phyloP scores from a whole-genome alignment of 2,329 filamentous ascomycete species.

The Sporothrix pallida region DNA sequence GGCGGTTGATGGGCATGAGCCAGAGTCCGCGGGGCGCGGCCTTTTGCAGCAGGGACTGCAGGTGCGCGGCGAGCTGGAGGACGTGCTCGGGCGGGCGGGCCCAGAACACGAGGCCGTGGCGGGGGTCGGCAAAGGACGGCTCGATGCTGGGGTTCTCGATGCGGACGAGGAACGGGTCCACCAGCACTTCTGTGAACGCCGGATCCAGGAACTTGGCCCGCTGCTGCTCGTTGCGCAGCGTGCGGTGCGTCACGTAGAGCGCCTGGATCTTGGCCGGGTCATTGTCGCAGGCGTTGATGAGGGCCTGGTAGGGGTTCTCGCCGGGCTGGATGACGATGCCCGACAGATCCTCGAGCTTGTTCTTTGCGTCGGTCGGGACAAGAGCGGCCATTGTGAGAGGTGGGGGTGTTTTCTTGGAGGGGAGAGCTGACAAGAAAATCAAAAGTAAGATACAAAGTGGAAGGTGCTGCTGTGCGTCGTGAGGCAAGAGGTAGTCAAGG shows the following conservation, averaged over 20 bases:
- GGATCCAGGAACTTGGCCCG: constrained; percentile 71
- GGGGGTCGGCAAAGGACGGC: constrained; percentile 73
- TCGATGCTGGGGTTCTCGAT: constrained; percentile 68
- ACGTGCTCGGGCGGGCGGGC: constrained; percentile 78
- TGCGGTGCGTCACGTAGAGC: constrained; percentile 76
- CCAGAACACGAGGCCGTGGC: constrained; percentile 89
- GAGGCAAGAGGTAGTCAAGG: background rate
- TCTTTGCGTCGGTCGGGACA: constrained; percentile 51
- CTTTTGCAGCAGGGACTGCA: constrained; percentile 70
- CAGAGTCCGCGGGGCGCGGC: constrained; percentile 69
- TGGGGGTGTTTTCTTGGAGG: background rate
- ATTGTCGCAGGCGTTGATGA: constrained; percentile 71
- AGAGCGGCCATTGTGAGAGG: constrained; percentile 38
- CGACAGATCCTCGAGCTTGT: constrained; percentile 62
- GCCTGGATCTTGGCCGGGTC: constrained; percentile 71
- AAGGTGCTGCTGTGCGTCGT: background rate
- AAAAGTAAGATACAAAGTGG: background rate
- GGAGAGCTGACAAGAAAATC: background rate
- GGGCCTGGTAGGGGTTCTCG: constrained; percentile 76
- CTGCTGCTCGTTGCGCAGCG: constrained; percentile 76
- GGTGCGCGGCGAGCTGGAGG: constrained; percentile 65
- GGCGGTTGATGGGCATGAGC: constrained; percentile 78
- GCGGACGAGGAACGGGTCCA: constrained; percentile 77
- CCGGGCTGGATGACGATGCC: constrained; percentile 56
- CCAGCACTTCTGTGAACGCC: constrained; percentile 71